Base-by-base conservation (phyloP, 2,329 filamentous ascomycete genomes). In the Aspergillus quadricinctus region DNA sequence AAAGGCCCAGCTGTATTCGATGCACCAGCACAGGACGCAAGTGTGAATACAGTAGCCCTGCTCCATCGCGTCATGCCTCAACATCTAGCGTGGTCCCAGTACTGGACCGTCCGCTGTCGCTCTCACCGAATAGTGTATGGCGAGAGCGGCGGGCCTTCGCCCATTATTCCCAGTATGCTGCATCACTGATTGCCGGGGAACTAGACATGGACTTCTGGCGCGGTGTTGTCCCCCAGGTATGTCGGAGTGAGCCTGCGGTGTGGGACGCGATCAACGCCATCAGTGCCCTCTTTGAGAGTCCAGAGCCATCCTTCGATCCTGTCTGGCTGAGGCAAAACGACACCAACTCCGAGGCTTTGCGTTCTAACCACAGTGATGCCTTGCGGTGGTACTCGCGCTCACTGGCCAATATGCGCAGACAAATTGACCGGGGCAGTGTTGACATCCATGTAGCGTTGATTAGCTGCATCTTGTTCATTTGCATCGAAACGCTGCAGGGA, bases 201-300 rank as follows among this genome's bases (percentile, higher is more conserved):
- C 49, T 73, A 6, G 72, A 74, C 57, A 49, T 61, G 25, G 60
- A 64, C 29, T 72, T 75, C 54, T 74, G 72, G 72, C 59, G 61
- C 25, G 64, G 58, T 1, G 50, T 70, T 29, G 62, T 75, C 3
- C 69, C 71, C 5, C 67, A 69, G 37, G 59, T 73, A 19, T 72
- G 71, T 50, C 69, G 65, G 3, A 62, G 55, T 41, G 68, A 73
- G 48, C 64, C 69, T 17, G 70, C 68, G 10, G 67, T 74, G 1
- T 73, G 72, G 69, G 68, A 74, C 62, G 66, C 71, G 6, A 66
- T 74, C 35, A 68, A 71, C 29, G 62, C 70, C 9, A 67, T 72
- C 21, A 71, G 72, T 53, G 63, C 66, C n/a, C 57, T 74, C 9
- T 71, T 69, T 53, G 72, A 75, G 28, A 58, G 53, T 49, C 62